Percentiles rank a stretch among this genome's conserved stretches.
Conservation (phyloP, 2,329 filamentous ascomycete species). For the Xylogone sp. region DNA sequence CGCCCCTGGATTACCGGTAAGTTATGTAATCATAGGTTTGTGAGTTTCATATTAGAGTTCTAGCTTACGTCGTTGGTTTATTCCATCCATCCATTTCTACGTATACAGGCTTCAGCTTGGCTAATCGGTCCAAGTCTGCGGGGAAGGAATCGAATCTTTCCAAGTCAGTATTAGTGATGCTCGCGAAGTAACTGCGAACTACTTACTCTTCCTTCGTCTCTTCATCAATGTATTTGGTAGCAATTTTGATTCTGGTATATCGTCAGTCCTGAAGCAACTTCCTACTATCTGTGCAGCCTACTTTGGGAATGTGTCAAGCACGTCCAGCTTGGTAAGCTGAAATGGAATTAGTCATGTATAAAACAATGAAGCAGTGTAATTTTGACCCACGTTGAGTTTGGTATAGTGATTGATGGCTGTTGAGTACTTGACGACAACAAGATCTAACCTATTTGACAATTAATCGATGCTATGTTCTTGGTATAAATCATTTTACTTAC, state of each 20-base stretch:
- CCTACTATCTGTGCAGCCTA: background rate
- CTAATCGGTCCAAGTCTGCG: conserved; percentile 55
- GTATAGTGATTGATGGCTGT: conserved; percentile 23
- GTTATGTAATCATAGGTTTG: background rate
- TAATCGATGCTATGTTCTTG: conserved; percentile 9
- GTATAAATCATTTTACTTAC: conserved; percentile 48
- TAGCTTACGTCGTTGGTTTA: conserved; percentile 47
- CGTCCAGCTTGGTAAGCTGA: conserved; percentile 63
- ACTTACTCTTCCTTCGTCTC: conserved; percentile 35
- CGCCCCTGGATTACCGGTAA: conserved; percentile 12
- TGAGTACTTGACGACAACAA: conserved; percentile 59
- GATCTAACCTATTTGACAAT: conserved; percentile 46
- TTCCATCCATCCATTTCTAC: conserved; percentile 69
- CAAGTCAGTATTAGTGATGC: conserved; percentile 1
- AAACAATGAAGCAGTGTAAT: conserved; percentile 54
- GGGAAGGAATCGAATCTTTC: conserved; percentile 58
- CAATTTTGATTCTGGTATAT: conserved; percentile 62
- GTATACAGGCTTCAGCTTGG: conserved; percentile 61
- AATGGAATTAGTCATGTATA: conserved; percentile 55
- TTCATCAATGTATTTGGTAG: conserved; percentile 61
- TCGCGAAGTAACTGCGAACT: conserved; percentile 28
- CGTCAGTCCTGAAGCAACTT: background rate
- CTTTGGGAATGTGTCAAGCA: conserved; percentile 65
- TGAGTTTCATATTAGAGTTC: conserved; percentile 15
- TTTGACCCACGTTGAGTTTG: background rate